Conservation (phyloP, 1,139 yeast genomes). For the Petasospora rhodanensis region DNA sequence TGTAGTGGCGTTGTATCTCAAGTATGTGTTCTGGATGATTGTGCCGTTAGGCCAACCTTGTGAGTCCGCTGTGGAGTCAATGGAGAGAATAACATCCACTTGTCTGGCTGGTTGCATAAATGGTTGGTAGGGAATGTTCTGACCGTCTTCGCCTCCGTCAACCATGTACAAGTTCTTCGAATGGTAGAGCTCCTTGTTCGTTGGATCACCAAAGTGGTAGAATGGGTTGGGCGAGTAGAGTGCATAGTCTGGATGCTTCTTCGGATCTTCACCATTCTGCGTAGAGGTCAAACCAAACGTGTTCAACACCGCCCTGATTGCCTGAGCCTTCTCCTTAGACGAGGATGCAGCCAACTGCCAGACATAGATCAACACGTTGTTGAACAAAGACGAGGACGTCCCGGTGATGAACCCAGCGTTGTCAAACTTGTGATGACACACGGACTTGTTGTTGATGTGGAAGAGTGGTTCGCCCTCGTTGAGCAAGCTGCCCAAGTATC, state of each 20-base stretch:
- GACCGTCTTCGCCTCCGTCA: slow-evolving; percentile 68
- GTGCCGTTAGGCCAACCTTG: slow-evolving; percentile 65
- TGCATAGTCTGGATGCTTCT: slow-evolving; percentile 57
- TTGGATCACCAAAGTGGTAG: slow-evolving; percentile 30
- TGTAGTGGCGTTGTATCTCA: slow-evolving; percentile 25
- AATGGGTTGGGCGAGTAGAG: slow-evolving; percentile 76
- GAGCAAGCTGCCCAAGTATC: slow-evolving; percentile 52
- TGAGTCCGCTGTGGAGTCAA: slow-evolving; percentile 61
- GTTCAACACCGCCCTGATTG: slow-evolving; percentile 41
- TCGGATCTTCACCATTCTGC: slow-evolving; percentile 20
- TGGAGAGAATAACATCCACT: slow-evolving; percentile 40
- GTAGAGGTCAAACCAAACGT: slow-evolving; percentile 42
- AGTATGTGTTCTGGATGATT: slow-evolving; percentile 34
- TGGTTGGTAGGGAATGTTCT: slow-evolving; percentile 60
- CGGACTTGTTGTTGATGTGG: slow-evolving; percentile 22
- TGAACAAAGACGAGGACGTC: slow-evolving; percentile 68
- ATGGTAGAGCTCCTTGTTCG: slow-evolving; percentile 16
- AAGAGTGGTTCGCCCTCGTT: slow-evolving; percentile 30
- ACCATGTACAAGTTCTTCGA: slow-evolving; percentile 40
- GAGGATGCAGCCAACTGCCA: slow-evolving; percentile 40
- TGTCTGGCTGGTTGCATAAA: slow-evolving; percentile 37
- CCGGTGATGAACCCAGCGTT: slow-evolving; percentile 72
- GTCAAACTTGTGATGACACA: slow-evolving; percentile 58
- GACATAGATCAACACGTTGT: slow-evolving; percentile 45
- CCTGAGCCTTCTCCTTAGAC: slow-evolving; percentile 36